These are phyloP conservation scores for Narthecium ossifragum DNA, from an alignment of 106 monocot species.

Conservation along the genomic window DNA sequence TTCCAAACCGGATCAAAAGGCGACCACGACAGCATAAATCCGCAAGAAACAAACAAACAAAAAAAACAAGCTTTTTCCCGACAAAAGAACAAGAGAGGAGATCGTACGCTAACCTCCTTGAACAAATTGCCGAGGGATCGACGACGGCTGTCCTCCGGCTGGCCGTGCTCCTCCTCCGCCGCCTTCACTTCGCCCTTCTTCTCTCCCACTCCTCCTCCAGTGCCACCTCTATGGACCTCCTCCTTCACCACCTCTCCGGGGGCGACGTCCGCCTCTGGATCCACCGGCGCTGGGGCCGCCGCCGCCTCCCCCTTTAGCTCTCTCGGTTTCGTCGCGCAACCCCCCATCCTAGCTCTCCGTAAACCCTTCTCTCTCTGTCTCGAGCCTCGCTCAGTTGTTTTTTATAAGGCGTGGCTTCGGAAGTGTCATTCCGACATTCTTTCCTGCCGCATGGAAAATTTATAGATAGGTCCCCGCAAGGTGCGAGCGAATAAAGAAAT, in stretches of 20 bases:
- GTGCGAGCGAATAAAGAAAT: too few species aligned
- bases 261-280: background rate
- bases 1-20: too few species aligned
- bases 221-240: background rate
- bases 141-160: background rate
- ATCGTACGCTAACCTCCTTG: background rate
- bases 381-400: too few species aligned
- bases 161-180: background rate
- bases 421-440: too few species aligned
- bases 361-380: background rate
- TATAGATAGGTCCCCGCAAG: too few species aligned
- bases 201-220: too few species aligned
- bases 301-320: slow-evolving; percentile 8
- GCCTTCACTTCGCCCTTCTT: background rate
- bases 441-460: too few species aligned
- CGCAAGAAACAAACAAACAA: too few species aligned
- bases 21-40: too few species aligned
- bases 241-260: background rate
- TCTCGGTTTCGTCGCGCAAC: slow-evolving; percentile 22
- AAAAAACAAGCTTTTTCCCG: too few species aligned
- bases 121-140: slow-evolving; percentile 9
- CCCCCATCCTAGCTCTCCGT: slow-evolving; percentile 9
- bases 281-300: background rate
- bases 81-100: background rate
- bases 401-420: too few species aligned